A percentile compares a stretch with the other conserved stretches of the same genome.
These are phyloP conservation scores for Penicillium vulpinum DNA, from an alignment of 2,329 filamentous ascomycete species.

Conservation along the genomic window DNA sequence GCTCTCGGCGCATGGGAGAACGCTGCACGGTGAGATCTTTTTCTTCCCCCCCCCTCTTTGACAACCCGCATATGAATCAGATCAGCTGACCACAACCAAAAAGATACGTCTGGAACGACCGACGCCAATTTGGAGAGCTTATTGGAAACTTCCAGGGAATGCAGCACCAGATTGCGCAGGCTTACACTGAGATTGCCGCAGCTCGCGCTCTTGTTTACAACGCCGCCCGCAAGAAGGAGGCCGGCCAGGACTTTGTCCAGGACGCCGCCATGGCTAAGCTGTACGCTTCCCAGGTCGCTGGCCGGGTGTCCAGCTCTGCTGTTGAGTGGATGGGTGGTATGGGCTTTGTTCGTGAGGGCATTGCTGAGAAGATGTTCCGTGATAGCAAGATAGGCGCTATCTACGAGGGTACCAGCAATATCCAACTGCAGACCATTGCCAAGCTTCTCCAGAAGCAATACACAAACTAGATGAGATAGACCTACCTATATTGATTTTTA, in stretches of 20 bases:
- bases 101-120: slow-evolving; percentile 95
- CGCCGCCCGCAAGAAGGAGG: slow-evolving; percentile 95
- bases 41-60: too few species aligned
- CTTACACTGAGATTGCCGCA: slow-evolving; percentile 89
- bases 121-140: slow-evolving; percentile 90
- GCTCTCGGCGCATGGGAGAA: slow-evolving; percentile 95
- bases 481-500: slow-evolving; percentile 1
- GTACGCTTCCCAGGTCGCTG: slow-evolving; percentile 88
- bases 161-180: slow-evolving; percentile 98
- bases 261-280: slow-evolving; percentile 99
- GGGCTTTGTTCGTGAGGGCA: slow-evolving; percentile 94
- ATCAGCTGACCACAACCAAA: slow-evolving; percentile 10
- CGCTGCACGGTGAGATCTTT: slow-evolving; percentile 73
- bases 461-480: slow-evolving; percentile 49
- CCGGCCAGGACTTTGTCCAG: slow-evolving; percentile 88
- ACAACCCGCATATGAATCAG: background rate
- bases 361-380: slow-evolving; percentile 96
- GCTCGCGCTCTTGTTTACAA: slow-evolving; percentile 94
- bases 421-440: slow-evolving; percentile 69
- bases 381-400: slow-evolving; percentile 99
- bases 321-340: slow-evolving; percentile 99
- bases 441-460: slow-evolving; percentile 70
- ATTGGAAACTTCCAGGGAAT: slow-evolving; percentile 98
- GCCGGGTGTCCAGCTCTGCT: slow-evolving; percentile 77
- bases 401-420: slow-evolving; percentile 78